Conservation (phyloP, 345 rosid species). For the Gossypium arboreum region DNA sequence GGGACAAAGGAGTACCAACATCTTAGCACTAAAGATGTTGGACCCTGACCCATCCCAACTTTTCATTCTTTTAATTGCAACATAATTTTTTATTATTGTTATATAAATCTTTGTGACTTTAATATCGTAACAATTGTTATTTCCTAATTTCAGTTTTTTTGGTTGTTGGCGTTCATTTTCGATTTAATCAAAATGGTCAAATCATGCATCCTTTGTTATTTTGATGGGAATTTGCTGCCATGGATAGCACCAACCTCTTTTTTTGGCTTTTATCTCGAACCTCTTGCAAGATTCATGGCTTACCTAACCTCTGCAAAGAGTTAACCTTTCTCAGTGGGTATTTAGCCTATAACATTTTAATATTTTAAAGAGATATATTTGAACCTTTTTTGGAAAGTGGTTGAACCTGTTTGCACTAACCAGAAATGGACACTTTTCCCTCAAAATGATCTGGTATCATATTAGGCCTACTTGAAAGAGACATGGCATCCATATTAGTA, state of each 20-base stretch:
- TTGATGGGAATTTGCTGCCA: neutral
- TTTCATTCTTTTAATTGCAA: neutral
- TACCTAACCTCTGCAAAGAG: neutral
- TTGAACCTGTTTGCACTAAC: neutral
- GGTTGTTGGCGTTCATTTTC: no score
- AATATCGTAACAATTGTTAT: no score
- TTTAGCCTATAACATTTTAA: neutral
- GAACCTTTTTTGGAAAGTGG: neutral
- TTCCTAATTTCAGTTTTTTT: no score
- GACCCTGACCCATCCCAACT: constrained; percentile 13
- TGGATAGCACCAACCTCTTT: neutral
- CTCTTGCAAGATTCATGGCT: neutral
- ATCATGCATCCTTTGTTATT: neutral
- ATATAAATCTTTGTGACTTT: no score
- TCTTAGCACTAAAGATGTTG: constrained; percentile 1
- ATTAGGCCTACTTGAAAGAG: neutral
- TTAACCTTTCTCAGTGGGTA: no score
- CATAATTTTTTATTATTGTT: no score
- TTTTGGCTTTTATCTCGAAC: neutral
- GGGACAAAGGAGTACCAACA: neutral
- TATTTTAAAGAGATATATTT: neutral
- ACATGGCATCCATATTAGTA: neutral
- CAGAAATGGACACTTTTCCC: neutral
- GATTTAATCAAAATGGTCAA: no score
- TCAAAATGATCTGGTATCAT: neutral